A percentile compares a stretch with the other conserved stretches of the same genome.
Evolutionary conservation across 768 basidiomycete species (phyloP).

Genomic region (Jaapia argillacea): DNA sequence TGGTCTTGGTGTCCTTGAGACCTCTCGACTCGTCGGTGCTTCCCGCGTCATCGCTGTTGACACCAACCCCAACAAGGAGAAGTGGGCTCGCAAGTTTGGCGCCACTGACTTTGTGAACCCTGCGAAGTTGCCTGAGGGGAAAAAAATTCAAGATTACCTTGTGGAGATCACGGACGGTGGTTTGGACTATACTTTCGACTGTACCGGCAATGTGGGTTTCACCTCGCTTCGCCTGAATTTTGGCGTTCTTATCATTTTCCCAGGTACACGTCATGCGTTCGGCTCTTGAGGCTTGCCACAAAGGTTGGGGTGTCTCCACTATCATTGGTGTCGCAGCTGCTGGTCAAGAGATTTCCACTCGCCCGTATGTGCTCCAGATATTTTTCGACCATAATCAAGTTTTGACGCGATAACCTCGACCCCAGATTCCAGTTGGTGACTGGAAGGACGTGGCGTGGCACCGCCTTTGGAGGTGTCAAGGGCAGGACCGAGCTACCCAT

Average conservation of each 20-base stretch:
- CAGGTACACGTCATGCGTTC: slow-evolving; percentile 89
- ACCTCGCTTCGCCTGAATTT: slow-evolving; percentile 22
- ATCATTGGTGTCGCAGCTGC: slow-evolving; percentile 96
- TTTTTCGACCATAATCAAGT: slow-evolving; percentile 20
- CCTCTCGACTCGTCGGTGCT: slow-evolving; percentile 67
- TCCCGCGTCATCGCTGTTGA: slow-evolving; percentile 90
- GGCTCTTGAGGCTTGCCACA: slow-evolving; percentile 98
- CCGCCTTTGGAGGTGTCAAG: slow-evolving; percentile 97
- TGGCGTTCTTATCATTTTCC: background rate
- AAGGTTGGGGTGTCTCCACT: slow-evolving; percentile 97
- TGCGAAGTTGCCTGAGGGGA: slow-evolving; percentile 56
- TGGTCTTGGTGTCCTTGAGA: slow-evolving; percentile 86
- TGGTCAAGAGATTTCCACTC: slow-evolving; percentile 87
- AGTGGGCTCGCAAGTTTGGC: slow-evolving; percentile 88
- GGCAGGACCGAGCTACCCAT: slow-evolving; percentile 93
- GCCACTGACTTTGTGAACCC: slow-evolving; percentile 95
- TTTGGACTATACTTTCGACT: slow-evolving; percentile 94
- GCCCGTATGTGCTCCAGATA: slow-evolving; percentile 48
- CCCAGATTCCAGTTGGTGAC: slow-evolving; percentile 55
- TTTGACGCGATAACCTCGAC: background rate
- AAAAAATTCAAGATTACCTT: slow-evolving; percentile 81
- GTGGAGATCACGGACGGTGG: slow-evolving; percentile 94
- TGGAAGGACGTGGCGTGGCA: slow-evolving; percentile 89
- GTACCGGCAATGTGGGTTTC: slow-evolving; percentile 72
- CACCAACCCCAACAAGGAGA: slow-evolving; percentile 76